Evolutionary conservation across 352 stramenopile species (phyloP).

Genomic region (Globisporangium solare): DNA sequence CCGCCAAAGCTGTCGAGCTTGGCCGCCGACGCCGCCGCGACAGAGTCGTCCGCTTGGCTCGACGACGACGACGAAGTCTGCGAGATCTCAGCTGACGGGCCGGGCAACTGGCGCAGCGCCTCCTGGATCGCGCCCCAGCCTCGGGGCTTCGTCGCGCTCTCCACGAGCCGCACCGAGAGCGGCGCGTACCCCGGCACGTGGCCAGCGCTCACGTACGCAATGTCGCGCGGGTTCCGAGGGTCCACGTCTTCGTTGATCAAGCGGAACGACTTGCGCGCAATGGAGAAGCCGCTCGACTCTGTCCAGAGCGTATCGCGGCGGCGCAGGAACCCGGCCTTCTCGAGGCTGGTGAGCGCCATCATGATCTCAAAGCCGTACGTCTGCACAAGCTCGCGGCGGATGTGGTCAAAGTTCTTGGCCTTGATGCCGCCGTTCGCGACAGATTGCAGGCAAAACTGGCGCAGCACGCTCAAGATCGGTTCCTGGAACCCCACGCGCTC

Average conservation of each 20-base stretch:
- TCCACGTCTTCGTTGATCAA: slow-evolving; percentile 96
- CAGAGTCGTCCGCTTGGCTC: slow-evolving; percentile 6
- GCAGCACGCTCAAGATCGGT: slow-evolving; percentile 86
- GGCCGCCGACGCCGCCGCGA: slow-evolving; percentile 11
- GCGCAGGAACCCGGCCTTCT: slow-evolving; percentile 90
- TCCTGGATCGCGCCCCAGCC: slow-evolving; percentile 80
- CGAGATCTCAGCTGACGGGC: slow-evolving; percentile 69
- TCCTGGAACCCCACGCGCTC: slow-evolving; percentile 94
- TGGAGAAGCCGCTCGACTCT: slow-evolving; percentile 77
- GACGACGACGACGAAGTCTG: slow-evolving; percentile 30
- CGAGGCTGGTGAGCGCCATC: slow-evolving; percentile 91
- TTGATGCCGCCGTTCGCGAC: slow-evolving; percentile 92
- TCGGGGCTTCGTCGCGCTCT: slow-evolving; percentile 77
- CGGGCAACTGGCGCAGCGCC: slow-evolving; percentile 78
- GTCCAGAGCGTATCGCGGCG: slow-evolving; percentile 86
- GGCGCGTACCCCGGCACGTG: slow-evolving; percentile 91
- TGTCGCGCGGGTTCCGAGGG: slow-evolving; percentile 91
- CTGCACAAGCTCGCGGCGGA: slow-evolving; percentile 93
- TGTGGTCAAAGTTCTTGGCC: slow-evolving; percentile 91
- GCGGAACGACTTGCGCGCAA: slow-evolving; percentile 87
- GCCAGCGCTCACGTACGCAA: slow-evolving; percentile 87
- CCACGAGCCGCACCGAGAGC: slow-evolving; percentile 90
- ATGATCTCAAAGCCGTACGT: slow-evolving; percentile 97
- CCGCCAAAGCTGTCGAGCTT: slow-evolving; percentile 73
- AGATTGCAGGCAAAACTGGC: slow-evolving; percentile 93